Base-by-base conservation (phyloP, 2,329 filamentous ascomycete genomes). In the Chaetomiaceae sp. region DNA sequence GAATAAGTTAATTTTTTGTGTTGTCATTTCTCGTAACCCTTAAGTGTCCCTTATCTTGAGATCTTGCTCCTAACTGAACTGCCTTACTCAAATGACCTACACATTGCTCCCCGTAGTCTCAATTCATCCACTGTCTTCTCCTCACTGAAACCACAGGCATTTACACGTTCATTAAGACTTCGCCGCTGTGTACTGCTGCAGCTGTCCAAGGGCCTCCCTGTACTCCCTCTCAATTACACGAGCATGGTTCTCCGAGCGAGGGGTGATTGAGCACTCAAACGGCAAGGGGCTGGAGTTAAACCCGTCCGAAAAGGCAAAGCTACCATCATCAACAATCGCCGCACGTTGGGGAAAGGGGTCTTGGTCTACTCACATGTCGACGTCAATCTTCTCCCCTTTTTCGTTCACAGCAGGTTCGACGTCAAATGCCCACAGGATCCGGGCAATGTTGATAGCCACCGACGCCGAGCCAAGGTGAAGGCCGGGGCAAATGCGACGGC, bases 371-470 rank as follows among this genome's bases (percentile, higher is more conserved):
- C 23, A 73, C 71, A 72, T 72, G 27, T 74, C 71, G 1, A 70
- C 69, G 0, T 71, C 69, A 11, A 71, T 55, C 1, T 69, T 58
- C 9, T 59, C 55, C 0, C 66, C 69, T 11, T 64, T 63, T 11
- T 61, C 59, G 6, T 69, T 59, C 47, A 64, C 66, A 1, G 60
- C 68, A 0, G 66, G 65, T 0, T 55, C 56, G 6, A 76, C 63
- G 0, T 76, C 61, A 49, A 82, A 82, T 0, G 71, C 79, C 81
- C 80, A 84, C 0, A 84, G 62, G 0, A 79, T 65, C 2, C 75
- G 71, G 0, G 76, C 70, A 19, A 79, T 72, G 39, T 70, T 73
- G 1, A 78, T 64, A 9, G 71, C 69, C 0, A 82, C 68, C 0
- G 73, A 80, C 0, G 77, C 72, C 38, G 78, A 73, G 0, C 76